Evolutionary conservation across 192 early-diverging fungal species (phyloP).

Genomic region (Backusella tuberculispora): DNA sequence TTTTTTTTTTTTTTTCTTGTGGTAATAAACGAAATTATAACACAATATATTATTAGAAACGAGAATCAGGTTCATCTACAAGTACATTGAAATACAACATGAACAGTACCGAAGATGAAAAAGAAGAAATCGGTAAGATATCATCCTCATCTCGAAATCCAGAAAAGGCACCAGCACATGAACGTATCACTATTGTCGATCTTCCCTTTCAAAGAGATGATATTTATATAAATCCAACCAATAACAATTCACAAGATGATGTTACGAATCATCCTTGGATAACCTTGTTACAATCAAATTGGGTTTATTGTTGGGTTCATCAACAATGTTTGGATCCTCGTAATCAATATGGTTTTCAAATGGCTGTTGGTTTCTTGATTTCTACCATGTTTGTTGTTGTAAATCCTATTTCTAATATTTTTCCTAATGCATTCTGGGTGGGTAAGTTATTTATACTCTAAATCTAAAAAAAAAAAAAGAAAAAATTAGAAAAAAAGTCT

Average conservation of each 20-base stretch:
- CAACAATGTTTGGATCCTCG: slow-evolving; percentile 1
- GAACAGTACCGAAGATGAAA: not conserved
- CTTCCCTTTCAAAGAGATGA: slow-evolving; percentile 14
- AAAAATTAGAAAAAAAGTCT: no score
- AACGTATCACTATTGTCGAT: slow-evolving; percentile 20
- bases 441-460: not conserved
- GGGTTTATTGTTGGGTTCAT: slow-evolving; percentile 6
- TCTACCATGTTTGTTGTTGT: slow-evolving; percentile 20
- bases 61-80: not conserved
- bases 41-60: not conserved
- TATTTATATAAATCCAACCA: not conserved
- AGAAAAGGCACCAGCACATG: slow-evolving; percentile 12
- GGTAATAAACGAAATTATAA: no score
- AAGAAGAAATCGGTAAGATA: no score
- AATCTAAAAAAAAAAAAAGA: not conserved
- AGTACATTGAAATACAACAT: not conserved
- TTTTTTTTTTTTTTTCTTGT: no score
- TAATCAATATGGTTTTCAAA: slow-evolving; percentile 23
- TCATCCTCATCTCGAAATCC: not conserved
- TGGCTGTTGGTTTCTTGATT: slow-evolving; percentile 11
- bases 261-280: not conserved
- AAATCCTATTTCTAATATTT: slow-evolving; percentile 17
- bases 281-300: not conserved
- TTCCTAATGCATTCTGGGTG: slow-evolving; percentile 27
- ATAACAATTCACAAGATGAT: not conserved